Evolutionary conservation across 129 eudicot species (phyloP), one percentile per base, ranked within the genome.

Genomic region (Ambrosia artemisiifolia): DNA sequence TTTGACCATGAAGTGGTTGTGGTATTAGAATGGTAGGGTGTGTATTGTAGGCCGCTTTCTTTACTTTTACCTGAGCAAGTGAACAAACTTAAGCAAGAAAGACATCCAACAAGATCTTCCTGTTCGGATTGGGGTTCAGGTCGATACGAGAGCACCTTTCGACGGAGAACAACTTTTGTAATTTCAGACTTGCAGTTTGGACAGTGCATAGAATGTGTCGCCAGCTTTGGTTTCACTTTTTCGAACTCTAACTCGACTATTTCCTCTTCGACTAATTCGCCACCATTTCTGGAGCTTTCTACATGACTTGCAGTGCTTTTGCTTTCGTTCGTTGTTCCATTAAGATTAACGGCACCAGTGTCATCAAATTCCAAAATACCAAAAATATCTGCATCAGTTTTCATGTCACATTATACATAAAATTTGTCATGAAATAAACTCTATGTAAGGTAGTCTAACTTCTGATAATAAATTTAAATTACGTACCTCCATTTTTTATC

Each of bases 121-220:
- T 2, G 16, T 46, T 7, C 17, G 11, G 30, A 42, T 65, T 0
- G 59, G 4, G 18, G 54, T 14, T 48, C 18, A 7, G 19, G 54
- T 48, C 13, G 75, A 17, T 38, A 24, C 2, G 7, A 66, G 49
- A 63, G 7, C 13, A 42, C 61, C 50, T 80, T 76, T 36, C 82
- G 75, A 9, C 95, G 91, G 13, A 88, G 84, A 67, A 83, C 48
- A 43, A 88, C 95, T 61, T 79, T 85, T 7, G 89, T 85, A 43
- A 88, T 71, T 43, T 60, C 63, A 28, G 73, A 20, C 55, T 67
- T 81, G 54, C 95, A 88, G 0, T 81, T 77, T 0, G 95, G 95
- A 77, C 88, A 85, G 36, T 85, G 79, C 75, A 80, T 81, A 42
- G 83, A 75, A 71, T 83, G 91, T 14, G 87, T 85, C 34, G 66